Base-by-base conservation (phyloP, 2,329 filamentous ascomycete genomes). In the Aspergillus ustus region DNA sequence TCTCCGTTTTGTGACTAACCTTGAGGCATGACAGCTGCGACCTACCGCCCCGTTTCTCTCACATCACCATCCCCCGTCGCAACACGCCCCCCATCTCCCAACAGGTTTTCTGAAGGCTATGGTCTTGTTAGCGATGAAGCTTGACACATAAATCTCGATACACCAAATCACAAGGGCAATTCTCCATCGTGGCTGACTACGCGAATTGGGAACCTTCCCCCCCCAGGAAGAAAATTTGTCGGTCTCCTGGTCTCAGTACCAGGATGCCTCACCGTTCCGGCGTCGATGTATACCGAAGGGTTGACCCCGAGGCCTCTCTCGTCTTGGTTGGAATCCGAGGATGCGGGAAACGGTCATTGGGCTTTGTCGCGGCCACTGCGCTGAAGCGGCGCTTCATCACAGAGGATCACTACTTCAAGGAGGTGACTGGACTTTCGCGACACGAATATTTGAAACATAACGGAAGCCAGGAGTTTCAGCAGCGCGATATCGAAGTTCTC, bases 371-470 rank as follows among this genome's bases (percentile, higher is more conserved):
- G 8, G 78, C 78, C 17, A 74, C 78, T 0, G 77, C 77, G 17
- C 67, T 80, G 45, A 79, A 78, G 49, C 71, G 78, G 55, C 75
- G 77, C 31, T 79, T 80, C 51, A 75, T 80, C 22, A 80, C 78
- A 8, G 78, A 79, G 64, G 78, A 80, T 59, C 76, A 80, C 62
- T 80, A 76, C 62, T 80, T 80, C 60, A 77, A 76, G 51, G 75
- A 76, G 46, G 65, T 75, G n/a, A 80, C 78, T 3, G 77, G 78
- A 3, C 57, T 76, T 31, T 75, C 77, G 37, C 74, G 78, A 51
- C 77, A 79, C 58, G 78, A 79, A 56, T 80, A 76, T 50, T 70
- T 80, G 40, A 75, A 76, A 63, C 63, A 65, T 20, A 69, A 76
- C 61, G 78, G 78, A 31, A 76, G 74, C 60, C 77, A 78, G 57